Evolutionary conservation across 1,284 basidiomycete species (phyloP).

Genomic region (Golubevia pallescens): DNA sequence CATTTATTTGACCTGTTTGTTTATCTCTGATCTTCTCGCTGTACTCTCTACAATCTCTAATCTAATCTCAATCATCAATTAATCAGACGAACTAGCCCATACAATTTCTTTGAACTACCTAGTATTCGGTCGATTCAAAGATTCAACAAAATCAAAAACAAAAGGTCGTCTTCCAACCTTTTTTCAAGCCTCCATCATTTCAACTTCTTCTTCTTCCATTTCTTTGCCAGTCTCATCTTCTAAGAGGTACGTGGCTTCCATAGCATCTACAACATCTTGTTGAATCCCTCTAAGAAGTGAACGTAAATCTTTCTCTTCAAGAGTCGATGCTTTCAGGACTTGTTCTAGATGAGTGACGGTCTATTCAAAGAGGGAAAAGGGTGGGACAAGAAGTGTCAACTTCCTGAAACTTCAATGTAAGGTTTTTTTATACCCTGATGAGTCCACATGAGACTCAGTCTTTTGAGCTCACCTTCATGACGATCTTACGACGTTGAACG

Average conservation of each 20-base stretch:
- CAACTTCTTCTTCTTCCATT: neutral
- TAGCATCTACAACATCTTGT: constrained; percentile 4
- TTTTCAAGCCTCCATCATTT: neutral
- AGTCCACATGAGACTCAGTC: constrained; percentile 14
- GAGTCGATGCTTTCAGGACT: neutral
- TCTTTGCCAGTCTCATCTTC: neutral
- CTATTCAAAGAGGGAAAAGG: neutral
- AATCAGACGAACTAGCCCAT: too few relatives aligned
- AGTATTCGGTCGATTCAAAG: too few relatives aligned
- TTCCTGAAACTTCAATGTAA: too few relatives aligned
- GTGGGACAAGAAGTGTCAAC: neutral
- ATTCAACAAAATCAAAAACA: neutral
- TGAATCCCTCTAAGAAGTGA: constrained; percentile 3
- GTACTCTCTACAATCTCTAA: too few relatives aligned
- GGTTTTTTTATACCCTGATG: too few relatives aligned
- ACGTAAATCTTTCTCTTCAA: constrained; percentile 3
- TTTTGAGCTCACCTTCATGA: constrained; percentile 71
- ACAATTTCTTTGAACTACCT: too few relatives aligned
- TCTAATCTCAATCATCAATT: too few relatives aligned
- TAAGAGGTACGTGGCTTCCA: constrained; percentile 6
- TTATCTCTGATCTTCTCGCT: too few relatives aligned
- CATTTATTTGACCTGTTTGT: too few relatives aligned
- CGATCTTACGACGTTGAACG: constrained; percentile 72
- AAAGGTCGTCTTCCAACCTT: too few relatives aligned
- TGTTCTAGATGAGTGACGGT: constrained; percentile 6